Evolutionary conservation across 2,329 filamentous ascomycete genomes (phyloP).

Genomic region (Colletotrichum salicis): DNA sequence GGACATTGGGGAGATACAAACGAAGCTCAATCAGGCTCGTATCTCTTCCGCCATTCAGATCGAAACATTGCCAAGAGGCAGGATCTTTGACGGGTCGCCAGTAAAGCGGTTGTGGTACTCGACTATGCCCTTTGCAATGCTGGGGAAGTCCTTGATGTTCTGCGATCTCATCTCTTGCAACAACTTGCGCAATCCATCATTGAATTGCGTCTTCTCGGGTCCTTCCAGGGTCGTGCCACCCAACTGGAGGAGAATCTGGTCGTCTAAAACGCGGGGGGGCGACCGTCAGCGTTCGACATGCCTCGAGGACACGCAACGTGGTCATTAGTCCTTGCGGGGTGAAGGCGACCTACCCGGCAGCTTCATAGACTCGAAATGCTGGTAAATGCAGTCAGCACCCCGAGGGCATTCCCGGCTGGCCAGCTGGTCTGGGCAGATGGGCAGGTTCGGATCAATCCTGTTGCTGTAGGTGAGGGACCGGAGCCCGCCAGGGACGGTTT

Average conservation of each 20-base stretch:
- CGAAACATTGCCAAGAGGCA: conserved; percentile 64
- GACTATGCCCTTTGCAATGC: conserved; percentile 74
- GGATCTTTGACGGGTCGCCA: conserved; percentile 71
- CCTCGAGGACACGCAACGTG: conserved; percentile 46
- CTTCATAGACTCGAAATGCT: conserved; percentile 82
- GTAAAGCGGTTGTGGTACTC: conserved; percentile 73
- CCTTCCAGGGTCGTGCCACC: conserved; percentile 72
- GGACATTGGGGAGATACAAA: neutral
- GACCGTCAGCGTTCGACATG: conserved; percentile 58
- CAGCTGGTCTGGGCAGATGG: conserved; percentile 81
- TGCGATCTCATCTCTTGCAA: conserved; percentile 69
- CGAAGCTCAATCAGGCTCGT: neutral
- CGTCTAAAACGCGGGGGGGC: conserved; percentile 64
- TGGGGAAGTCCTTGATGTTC: conserved; percentile 72
- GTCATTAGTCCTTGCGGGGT: conserved; percentile 30
- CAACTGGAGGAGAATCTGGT: conserved; percentile 77
- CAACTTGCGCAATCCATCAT: conserved; percentile 69
- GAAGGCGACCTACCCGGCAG: conserved; percentile 75
- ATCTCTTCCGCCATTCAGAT: conserved; percentile 41
- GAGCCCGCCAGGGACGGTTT: conserved; percentile 78
- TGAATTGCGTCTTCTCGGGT: conserved; percentile 70
- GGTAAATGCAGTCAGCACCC: conserved; percentile 75
- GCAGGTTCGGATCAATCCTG: conserved; percentile 80
- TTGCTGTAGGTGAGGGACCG: conserved; percentile 95
- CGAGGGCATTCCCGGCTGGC: conserved; percentile 75